Conservation (phyloP, 192 early-diverging fungal species). For the Gonapodya prolifera region DNA sequence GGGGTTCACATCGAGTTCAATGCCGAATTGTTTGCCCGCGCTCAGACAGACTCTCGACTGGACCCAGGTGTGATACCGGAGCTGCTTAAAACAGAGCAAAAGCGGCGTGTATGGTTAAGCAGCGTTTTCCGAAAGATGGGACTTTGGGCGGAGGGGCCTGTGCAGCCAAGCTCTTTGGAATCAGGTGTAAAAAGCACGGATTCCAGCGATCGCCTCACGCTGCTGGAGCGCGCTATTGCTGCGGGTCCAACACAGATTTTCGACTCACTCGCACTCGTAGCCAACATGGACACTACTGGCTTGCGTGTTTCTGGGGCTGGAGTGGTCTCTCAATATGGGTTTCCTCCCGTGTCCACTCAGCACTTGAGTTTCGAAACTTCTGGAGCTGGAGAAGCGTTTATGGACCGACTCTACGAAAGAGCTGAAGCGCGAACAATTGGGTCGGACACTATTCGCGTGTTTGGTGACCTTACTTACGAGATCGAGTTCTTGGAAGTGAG, state of each 20-base stretch:
- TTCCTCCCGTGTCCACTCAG: neutral
- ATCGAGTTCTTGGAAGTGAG: neutral
- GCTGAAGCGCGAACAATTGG: neutral
- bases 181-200: neutral
- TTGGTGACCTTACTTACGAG: neutral
- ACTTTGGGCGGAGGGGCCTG: neutral
- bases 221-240: neutral
- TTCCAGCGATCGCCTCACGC: neutral
- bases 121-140: conserved; percentile 3
- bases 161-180: neutral
- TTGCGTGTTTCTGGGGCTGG: neutral
- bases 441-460: neutral
- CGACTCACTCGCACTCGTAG: neutral
- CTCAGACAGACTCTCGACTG: conserved; percentile 29
- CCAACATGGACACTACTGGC: neutral
- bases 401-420: neutral
- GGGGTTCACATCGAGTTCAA: conserved; percentile 80
- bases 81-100: conserved; percentile 29
- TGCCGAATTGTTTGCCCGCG: conserved; percentile 33
- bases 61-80: conserved; percentile 21
- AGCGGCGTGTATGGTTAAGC: conserved; percentile 29
- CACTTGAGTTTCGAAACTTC: neutral
- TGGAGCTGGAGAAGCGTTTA: neutral
- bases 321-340: neutral
- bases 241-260: neutral